Conservation (phyloP, 2,329 filamentous ascomycete species). For the Canariomyces notabilis region DNA sequence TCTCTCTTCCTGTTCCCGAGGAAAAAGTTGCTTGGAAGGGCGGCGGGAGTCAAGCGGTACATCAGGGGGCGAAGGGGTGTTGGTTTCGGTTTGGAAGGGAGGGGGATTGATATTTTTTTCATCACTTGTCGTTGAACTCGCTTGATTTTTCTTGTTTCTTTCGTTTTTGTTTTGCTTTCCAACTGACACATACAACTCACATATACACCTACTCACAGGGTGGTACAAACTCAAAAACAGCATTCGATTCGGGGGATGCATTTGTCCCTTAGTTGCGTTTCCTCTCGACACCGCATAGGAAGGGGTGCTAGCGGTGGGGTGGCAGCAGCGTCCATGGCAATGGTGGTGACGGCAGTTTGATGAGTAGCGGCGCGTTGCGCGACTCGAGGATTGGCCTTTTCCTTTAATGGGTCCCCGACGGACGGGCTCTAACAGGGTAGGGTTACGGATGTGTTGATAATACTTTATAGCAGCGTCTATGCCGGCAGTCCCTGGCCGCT, state of each 20-base stretch:
- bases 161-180: constrained; percentile 7
- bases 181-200: constrained; percentile 4
- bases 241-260: background rate
- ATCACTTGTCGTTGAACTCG: constrained; percentile 1
- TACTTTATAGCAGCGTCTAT: background rate
- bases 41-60: constrained; percentile 20
- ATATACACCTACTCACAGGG: background rate
- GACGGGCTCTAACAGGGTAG: background rate
- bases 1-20: constrained; percentile 21
- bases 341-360: background rate
- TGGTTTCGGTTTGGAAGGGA: constrained; percentile 19
- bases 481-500: background rate
- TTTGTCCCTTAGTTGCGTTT: background rate
- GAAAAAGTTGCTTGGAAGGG: constrained; percentile 20
- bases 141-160: constrained; percentile 10
- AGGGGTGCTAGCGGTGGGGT: background rate
- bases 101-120: constrained; percentile 16
- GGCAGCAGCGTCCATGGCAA: background rate
- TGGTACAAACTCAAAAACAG: background rate
- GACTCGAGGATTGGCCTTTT: background rate
- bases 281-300: background rate
- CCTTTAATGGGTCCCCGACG: too few relatives aligned
- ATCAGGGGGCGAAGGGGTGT: constrained; percentile 25
- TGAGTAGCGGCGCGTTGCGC: background rate
- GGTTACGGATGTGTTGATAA: background rate